Percentiles rank a stretch among this genome's conserved stretches.
phyloP scores from a whole-genome alignment of 1,139 yeast genomes.

The Taphrina communis region DNA sequence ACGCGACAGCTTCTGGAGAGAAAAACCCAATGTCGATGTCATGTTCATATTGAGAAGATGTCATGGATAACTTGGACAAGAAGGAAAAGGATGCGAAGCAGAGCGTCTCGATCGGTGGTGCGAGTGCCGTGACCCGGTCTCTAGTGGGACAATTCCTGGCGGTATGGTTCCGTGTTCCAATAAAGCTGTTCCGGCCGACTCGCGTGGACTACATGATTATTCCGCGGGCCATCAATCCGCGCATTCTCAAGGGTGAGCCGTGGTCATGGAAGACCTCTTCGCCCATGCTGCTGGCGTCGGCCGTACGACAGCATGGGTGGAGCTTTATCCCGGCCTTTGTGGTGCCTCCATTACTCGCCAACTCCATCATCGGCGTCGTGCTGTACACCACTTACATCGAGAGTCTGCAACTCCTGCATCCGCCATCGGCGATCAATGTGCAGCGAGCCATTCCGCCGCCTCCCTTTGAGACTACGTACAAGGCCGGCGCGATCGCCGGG shows the following conservation, averaged over 20 bases:
- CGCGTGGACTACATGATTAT: slow-evolving; percentile 75
- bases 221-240: slow-evolving; percentile 52
- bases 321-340: slow-evolving; percentile 80
- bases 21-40: neutral
- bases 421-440: slow-evolving; percentile 22
- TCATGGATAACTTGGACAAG: slow-evolving; percentile 17
- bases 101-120: slow-evolving; percentile 56
- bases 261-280: slow-evolving; percentile 74
- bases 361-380: slow-evolving; percentile 78
- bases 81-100: slow-evolving; percentile 34
- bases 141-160: slow-evolving; percentile 78
- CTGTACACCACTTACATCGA: slow-evolving; percentile 78
- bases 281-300: slow-evolving; percentile 71
- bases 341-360: slow-evolving; percentile 84
- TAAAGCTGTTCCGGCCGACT: slow-evolving; percentile 86
- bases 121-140: slow-evolving; percentile 86
- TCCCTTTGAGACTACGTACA: slow-evolving; percentile 64
- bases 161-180: slow-evolving; percentile 75
- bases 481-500: slow-evolving; percentile 87
- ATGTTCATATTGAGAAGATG: slow-evolving; percentile 7
- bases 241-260: slow-evolving; percentile 53
- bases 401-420: slow-evolving; percentile 49
- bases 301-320: slow-evolving; percentile 83
- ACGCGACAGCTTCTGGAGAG: no score
- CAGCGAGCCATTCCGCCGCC: slow-evolving; percentile 46